Evolutionary conservation across 2,329 filamentous ascomycete genomes (phyloP), one percentile per base, ranked within the genome.

Genomic region (Teratosphaeria viscida): DNA sequence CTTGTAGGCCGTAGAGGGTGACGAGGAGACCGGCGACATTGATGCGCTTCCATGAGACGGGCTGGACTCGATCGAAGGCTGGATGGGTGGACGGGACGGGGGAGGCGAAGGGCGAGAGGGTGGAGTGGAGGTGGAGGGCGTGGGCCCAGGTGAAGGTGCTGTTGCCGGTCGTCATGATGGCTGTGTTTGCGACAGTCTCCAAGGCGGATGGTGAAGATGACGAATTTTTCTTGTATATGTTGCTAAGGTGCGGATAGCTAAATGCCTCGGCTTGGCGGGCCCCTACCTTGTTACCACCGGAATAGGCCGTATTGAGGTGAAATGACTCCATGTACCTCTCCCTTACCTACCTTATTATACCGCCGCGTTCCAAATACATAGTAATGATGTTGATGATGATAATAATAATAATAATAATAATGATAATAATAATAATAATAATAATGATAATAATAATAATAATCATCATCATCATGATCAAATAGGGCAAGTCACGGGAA

Each of bases 1-100:
- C 89, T 34, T 85, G 76, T 1, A 96, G 82, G 19, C 92, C 92
- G 73, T 92, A 92, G 60, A 96, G 80, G 61, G 89, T 88, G 56
- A 88, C 84, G 10, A 88, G 79, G 58, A 96, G 84, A 54, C 91
- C 91, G 52, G 87, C 85, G 72, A 97, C 88, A 62, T 85, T 82
- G 65, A 88, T 79, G 23, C 84, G 86, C 62, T 79, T 82, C 62
- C 78, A 77, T 26, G 90, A 94, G 61, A 91, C 75, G 71, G 64
- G 66, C 39, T 64, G 62, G 53, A 70, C 62, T 57, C 65, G 61
- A 37, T 60, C 61, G 62, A 72, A 72, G 35, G 69, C 69, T 52
- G 63, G 57, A 61, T 70, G 70, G 1, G 70, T 71, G 34, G 56
- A 35, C 11, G 70, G 67, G 3, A 71, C 56, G 16, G 70, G 70